A percentile compares a stretch with the other conserved stretches of the same genome.
These are phyloP conservation scores for Phytophthora hybrid DNA, from an alignment of 352 stramenopile species.

Conservation along the genomic window DNA sequence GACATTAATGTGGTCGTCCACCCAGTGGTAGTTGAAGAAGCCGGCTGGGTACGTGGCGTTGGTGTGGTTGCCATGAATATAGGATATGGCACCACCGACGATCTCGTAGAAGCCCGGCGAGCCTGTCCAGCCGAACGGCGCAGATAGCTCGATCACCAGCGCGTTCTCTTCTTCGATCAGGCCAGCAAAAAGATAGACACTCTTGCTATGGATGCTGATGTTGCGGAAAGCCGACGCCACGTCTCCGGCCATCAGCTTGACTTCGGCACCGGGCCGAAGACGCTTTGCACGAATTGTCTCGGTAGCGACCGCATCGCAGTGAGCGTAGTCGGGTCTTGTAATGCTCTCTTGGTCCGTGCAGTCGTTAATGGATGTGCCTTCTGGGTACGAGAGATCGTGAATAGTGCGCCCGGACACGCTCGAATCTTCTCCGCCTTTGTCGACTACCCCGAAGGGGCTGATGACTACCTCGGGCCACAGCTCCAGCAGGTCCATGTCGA, in stretches of 20 bases:
- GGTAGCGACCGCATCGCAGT: too few species aligned
- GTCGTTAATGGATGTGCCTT: too few species aligned
- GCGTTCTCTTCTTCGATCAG: background rate
- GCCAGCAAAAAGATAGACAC: background rate
- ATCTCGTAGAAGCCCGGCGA: too few species aligned
- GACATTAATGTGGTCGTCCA: conserved; percentile 30
- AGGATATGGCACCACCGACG: too few species aligned
- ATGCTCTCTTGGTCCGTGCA: too few species aligned
- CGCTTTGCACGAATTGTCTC: background rate
- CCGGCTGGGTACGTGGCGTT: too few species aligned
- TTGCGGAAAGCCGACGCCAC: background rate
- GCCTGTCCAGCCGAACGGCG: too few species aligned
- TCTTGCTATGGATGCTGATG: background rate
- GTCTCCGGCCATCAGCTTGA: background rate
- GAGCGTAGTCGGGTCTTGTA: too few species aligned
- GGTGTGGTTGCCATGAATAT: too few species aligned
- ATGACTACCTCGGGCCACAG: background rate
- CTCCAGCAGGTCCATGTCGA: background rate
- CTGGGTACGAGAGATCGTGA: background rate
- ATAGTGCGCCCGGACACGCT: background rate
- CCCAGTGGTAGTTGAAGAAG: conserved; percentile 22
- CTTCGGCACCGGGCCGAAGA: background rate
- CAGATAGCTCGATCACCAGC: too few species aligned
- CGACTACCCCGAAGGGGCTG: background rate
- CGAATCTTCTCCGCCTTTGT: background rate